A percentile compares a stretch with the other conserved stretches of the same genome.
Evolutionary conservation across 2,329 filamentous ascomycete species (phyloP).

Genomic region (Fusarium albosuccineum): DNA sequence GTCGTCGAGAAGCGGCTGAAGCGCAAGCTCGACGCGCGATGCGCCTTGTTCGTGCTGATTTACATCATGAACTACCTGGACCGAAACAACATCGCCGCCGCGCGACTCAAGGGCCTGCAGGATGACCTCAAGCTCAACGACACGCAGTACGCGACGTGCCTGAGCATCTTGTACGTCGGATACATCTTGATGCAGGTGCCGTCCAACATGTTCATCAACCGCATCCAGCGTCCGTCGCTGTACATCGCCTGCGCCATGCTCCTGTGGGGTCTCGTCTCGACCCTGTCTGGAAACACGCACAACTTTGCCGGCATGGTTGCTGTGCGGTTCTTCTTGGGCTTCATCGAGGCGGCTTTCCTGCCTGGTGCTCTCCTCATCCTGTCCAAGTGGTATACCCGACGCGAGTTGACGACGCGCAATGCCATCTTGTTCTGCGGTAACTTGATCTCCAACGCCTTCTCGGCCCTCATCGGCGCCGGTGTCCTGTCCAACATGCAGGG

Average conservation of each 20-base stretch:
- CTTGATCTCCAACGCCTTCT: slow-evolving; percentile 71
- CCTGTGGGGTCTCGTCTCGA: slow-evolving; percentile 72
- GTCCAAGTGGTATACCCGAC: slow-evolving; percentile 75
- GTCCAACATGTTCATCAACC: slow-evolving; percentile 70
- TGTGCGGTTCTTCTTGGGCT: slow-evolving; percentile 71
- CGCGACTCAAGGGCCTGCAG: slow-evolving; percentile 74
- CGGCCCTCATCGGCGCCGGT: slow-evolving; percentile 69
- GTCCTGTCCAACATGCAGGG: slow-evolving; percentile 71
- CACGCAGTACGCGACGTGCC: slow-evolving; percentile 73
- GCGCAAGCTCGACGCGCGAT: slow-evolving; percentile 78
- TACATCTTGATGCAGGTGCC: slow-evolving; percentile 75
- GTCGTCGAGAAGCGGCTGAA: slow-evolving; percentile 74
- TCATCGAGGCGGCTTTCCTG: slow-evolving; percentile 74
- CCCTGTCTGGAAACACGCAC: slow-evolving; percentile 64
- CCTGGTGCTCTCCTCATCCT: slow-evolving; percentile 74
- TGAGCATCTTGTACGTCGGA: slow-evolving; percentile 75
- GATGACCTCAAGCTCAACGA: slow-evolving; percentile 68
- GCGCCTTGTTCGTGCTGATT: slow-evolving; percentile 77
- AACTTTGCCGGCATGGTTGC: slow-evolving; percentile 68
- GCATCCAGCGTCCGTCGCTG: slow-evolving; percentile 63
- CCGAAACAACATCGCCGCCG: slow-evolving; percentile 76
- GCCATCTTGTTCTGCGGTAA: slow-evolving; percentile 71
- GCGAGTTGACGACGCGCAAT: slow-evolving; percentile 66
- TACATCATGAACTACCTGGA: slow-evolving; percentile 82
- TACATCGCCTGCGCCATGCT: slow-evolving; percentile 67